Evolutionary conservation across 495 filamentous ascomycete genomes (phyloP), one percentile per base, ranked within the genome.

Genomic region (Penicillium mononematosum): DNA sequence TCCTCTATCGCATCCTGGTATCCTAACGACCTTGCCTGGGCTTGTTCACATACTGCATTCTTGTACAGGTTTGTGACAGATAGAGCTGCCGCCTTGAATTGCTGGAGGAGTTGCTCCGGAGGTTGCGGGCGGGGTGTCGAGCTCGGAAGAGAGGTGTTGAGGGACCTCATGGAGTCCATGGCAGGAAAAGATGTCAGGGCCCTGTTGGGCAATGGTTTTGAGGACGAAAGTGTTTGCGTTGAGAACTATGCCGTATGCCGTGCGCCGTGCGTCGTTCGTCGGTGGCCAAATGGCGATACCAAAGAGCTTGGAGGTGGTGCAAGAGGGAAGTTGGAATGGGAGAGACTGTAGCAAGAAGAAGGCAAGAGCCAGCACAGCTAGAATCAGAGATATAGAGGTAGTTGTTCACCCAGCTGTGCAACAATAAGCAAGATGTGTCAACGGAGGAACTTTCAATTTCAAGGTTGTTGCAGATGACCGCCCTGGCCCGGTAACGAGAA

Each of bases 1-100:
- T 98, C 94, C 52, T 97, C 92, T 45, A 99, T 78, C 25, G 92
- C 95, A 58, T 98, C 92, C 66, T 96, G 92, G 63, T 97, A 98
- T 5, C 95, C 95, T 39, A 88, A 84, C 10, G 81, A 74, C 22
- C 86, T 84, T 17, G 91, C 81, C 58, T 87, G 85, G n/a, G 84
- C 77, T 61, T 90, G 85, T 20, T 90, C 88, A 51, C 83, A 77
- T 2, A 87, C 87, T 16, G 93, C 91, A 50, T 86, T 90, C 70
- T 96, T 96, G 75, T 97, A 98, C 29, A 99, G 86, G 60, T 92
- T 93, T 45, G 95, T 98, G 50, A 98, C 92, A 3, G 95, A 96
- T 20, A 97, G 78, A 14, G 95, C 95, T 22, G 95, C 95, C 38
- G 87, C 82, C 69, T 89, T 92, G 81, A 99, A 99, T 51, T 89